phyloP scores from a whole-genome alignment of 768 basidiomycete genomes.

The Chlorophyllum brunneum region DNA sequence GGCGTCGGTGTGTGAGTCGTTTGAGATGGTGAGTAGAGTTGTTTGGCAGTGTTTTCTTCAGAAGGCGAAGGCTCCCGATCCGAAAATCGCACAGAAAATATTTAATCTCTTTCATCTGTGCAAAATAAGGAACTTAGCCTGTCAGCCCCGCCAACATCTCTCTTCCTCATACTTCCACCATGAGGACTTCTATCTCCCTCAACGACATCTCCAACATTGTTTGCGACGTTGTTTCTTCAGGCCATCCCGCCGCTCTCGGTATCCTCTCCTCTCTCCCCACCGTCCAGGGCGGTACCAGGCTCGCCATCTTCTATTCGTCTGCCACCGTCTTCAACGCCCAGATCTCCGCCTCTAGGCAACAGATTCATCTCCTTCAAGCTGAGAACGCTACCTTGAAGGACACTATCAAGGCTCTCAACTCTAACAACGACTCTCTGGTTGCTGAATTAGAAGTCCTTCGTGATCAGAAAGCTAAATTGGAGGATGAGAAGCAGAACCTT shows the following conservation, averaged over 20 bases:
- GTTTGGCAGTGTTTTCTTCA: conserved; percentile 12
- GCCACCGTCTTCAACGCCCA: conserved; percentile 5
- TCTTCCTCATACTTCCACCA: not conserved
- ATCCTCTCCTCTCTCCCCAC: conserved; percentile 1
- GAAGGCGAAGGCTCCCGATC: conserved; percentile 5
- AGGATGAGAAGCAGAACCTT: conserved; percentile 1
- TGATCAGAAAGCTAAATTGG: not conserved
- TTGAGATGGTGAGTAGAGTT: conserved; percentile 14
- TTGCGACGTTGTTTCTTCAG: not conserved
- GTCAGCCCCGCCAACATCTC: not conserved
- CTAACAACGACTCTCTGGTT: not conserved
- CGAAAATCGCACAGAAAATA: not conserved
- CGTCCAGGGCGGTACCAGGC: not conserved
- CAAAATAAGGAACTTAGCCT: not conserved
- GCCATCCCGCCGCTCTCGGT: not conserved
- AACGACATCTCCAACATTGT: not conserved
- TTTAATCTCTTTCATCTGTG: too few relatives aligned
- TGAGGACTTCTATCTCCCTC: not conserved
- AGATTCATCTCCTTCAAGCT: conserved; percentile 4
- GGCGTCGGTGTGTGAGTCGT: conserved; percentile 14
- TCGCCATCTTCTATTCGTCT: conserved; percentile 1
- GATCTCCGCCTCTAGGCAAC: not conserved
- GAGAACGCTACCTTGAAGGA: conserved; percentile 1
- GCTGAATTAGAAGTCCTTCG: not conserved
- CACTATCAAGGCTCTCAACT: not conserved